Evolutionary conservation across 148 eudicot genomes (phyloP), one percentile per base, ranked within the genome.

Genomic region (Rhododendron kiyosumense): DNA sequence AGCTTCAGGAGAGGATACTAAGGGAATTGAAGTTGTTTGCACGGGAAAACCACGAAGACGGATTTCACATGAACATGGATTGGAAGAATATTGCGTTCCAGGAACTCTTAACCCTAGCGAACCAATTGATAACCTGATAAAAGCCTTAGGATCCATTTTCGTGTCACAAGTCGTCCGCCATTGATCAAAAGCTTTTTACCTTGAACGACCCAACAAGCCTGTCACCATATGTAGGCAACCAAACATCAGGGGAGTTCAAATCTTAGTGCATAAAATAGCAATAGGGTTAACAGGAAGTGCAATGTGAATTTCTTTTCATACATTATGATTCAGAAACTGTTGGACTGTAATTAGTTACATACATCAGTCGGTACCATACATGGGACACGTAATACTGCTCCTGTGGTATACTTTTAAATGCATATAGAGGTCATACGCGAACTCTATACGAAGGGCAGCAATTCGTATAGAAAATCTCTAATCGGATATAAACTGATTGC

Each of bases 21-120:
- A 45, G 30, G 93, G 93, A 59, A 92, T 69, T 63, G 90, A 76
- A 30, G 92, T 84, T 61, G 86, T 92, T 86, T 92, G 94, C 26
- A 85, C 91, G 9, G 94, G 94, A 51, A 92, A 92, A 65, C 94
- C 94, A 28, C 94, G 91, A 13, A 92, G 90, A 71, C 94, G 94
- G 36, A 92, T 92, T 82, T 92, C 93, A 84, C 94, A 92, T 13
- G 89, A 83, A 85, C 88, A 91, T 20, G 91, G 88, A 38, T 91
- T 87, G 71, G 93, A 54, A 74, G 87, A 49, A 48, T 67, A 49
- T 54, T 88, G 18, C 61, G 88, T 82, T 32, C 81, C 88, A 32
- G 92, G 81, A 86, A 86, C 49, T 88, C 94, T 87, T 54, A 92
- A 84, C 24, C 94, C 92, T 30, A 92, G 85, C 43, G 89, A 91